Conservation (phyloP, 805 yeast genomes). For the Zygoascus flipseniorum region DNA sequence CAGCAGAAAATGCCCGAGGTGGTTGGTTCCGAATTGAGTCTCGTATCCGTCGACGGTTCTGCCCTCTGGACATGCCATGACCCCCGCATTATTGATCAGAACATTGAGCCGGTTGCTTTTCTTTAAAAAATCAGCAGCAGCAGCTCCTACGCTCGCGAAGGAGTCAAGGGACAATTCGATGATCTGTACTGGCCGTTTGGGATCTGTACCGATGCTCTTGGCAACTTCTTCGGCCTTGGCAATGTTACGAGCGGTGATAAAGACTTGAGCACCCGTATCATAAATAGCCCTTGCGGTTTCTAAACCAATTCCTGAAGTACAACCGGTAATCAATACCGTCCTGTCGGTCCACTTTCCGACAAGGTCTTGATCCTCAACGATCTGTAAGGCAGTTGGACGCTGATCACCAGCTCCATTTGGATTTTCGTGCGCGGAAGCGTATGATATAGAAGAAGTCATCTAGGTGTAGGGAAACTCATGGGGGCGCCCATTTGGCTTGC, state of each 20-base stretch:
- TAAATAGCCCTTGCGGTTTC: constrained; percentile 6
- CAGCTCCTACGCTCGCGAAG: neutral
- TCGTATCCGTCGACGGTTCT: constrained; percentile 69
- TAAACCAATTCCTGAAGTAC: constrained; percentile 11
- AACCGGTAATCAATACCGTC: constrained; percentile 9
- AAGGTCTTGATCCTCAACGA: no score
- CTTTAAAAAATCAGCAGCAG: neutral
- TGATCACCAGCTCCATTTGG: no score
- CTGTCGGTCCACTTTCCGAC: no score
- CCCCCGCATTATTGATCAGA: constrained; percentile 70
- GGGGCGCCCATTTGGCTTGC: no score
- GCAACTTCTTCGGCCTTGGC: neutral
- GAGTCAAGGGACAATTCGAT: neutral
- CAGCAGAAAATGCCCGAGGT: constrained; percentile 63
- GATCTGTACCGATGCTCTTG: neutral
- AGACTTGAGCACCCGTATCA: neutral
- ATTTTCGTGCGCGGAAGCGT: no score
- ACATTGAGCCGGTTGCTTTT: constrained; percentile 38
- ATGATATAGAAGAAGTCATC: no score
- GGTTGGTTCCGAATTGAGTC: constrained; percentile 71
- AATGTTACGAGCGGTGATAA: neutral
- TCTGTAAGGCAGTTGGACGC: no score
- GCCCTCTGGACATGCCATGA: constrained; percentile 40
- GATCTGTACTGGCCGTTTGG: neutral
- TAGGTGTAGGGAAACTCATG: no score